Evolutionary conservation across 257 asterid genomes (phyloP), one percentile per base, ranked within the genome.

Genomic region (Solanum clarkiae): DNA sequence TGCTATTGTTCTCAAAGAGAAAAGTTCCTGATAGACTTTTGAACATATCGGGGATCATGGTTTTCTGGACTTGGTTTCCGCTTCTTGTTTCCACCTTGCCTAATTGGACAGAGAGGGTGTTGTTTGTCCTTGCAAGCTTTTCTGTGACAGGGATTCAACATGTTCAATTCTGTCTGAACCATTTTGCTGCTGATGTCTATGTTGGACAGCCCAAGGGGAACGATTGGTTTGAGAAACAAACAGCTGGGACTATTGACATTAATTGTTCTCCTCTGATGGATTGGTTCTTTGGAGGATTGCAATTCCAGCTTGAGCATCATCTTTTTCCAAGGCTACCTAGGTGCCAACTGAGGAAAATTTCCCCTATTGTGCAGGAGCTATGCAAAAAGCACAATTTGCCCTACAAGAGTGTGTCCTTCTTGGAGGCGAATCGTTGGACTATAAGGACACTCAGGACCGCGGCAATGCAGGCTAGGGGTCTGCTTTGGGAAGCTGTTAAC

Each of bases 41-140:
- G 22, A 94, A 96, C 94, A 88, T 96, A 16, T 2, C 90, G 13
- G 99, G 99, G 9, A 89, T 93, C 70, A 77, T 90, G 6, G 90
- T 96, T 16, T 96, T 92, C 90, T 96, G 98, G 98, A 91, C 95
- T 1, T 96, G 99, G 99, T 94, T 93, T 75, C 99, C 98, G 12
- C 89, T 93, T 6, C 92, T 94, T 2, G 91, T 96, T 15, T 91
- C 92, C 0, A 84, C 87, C 74, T 84, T 96, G 66, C 99, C 99
- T 0, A 91, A 81, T 63, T 93, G 98, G 98, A 80, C 86, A 0
- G 97, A 94, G 13, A 83, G 98, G 68, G 86, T 90, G 20, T 10
- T 90, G 17, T 94, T 94, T 62, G 98, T 94, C 1, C 26, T 93
- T 77, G 82, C 88, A 0, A 91, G 97, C 89, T 94, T 94, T 47